Conservation (phyloP, 208 protist genomes). For the Strigomonas culicis region DNA sequence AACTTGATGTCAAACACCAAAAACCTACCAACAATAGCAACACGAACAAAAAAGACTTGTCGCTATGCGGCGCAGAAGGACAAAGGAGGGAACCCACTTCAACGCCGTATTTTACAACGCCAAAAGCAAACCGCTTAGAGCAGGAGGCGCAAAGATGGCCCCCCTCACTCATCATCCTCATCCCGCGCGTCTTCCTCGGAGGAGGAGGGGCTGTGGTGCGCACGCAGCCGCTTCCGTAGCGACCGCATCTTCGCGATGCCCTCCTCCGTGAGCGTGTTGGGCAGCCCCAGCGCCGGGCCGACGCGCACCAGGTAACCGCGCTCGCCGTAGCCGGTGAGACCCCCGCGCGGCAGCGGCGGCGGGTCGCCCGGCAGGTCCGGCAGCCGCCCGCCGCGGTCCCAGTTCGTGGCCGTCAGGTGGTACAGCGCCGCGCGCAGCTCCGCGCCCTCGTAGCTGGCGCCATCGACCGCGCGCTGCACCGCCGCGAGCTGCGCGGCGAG, state of each 20-base stretch:
- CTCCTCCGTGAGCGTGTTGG: slow-evolving; percentile 68
- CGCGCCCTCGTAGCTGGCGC: slow-evolving; percentile 38
- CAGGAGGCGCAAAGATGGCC: slow-evolving; percentile 8
- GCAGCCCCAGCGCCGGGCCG: slow-evolving; percentile 49
- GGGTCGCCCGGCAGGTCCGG: slow-evolving; percentile 72
- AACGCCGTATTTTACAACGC: no score
- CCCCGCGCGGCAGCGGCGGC: slow-evolving; percentile 24
- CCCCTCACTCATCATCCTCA: not conserved
- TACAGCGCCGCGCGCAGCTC: slow-evolving; percentile 34
- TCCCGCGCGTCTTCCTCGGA: slow-evolving; percentile 5
- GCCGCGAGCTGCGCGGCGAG: slow-evolving; percentile 11
- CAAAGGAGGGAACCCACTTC: no score
- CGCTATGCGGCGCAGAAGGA: no score
- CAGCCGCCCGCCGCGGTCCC: slow-evolving; percentile 69
- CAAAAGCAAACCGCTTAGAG: no score
- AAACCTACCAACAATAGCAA: slow-evolving; percentile 1
- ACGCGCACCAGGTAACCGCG: slow-evolving; percentile 70
- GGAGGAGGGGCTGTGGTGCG: slow-evolving; percentile 14
- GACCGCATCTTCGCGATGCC: slow-evolving; percentile 46
- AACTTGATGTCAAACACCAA: not conserved
- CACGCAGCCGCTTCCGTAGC: slow-evolving; percentile 64
- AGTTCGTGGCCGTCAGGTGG: slow-evolving; percentile 52
- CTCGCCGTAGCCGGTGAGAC: slow-evolving; percentile 58
- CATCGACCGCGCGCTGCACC: slow-evolving; percentile 38
- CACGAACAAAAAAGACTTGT: no score